These are phyloP conservation scores for Funneliformis caledonium DNA, from an alignment of 371 early-diverging fungal species.

Conservation along the genomic window DNA sequence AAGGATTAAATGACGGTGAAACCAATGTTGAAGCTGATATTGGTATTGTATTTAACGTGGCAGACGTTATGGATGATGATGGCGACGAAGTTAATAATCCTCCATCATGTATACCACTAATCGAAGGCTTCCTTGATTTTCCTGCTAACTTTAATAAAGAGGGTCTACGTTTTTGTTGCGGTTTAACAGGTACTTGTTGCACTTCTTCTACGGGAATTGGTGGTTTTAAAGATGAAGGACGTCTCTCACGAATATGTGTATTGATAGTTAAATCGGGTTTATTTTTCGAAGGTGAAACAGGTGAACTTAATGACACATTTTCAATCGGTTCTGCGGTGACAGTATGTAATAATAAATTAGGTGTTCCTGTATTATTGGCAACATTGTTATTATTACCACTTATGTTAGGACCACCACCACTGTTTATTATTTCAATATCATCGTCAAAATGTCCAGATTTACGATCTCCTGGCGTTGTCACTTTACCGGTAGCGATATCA, in stretches of 20 bases:
- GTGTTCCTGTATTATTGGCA: background rate
- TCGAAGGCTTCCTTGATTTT: slow-evolving; percentile 30
- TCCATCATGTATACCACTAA: background rate
- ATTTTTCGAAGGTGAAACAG: slow-evolving; percentile 4
- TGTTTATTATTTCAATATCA: background rate
- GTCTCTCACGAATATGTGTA: slow-evolving; percentile 14
- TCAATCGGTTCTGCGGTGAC: slow-evolving; percentile 23
- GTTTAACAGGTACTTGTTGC: background rate
- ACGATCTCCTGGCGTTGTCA: slow-evolving; percentile 14
- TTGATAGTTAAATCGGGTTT: slow-evolving; percentile 39
- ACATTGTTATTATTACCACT: background rate
- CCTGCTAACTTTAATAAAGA: slow-evolving; percentile 31
- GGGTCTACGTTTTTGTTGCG: slow-evolving; percentile 29
- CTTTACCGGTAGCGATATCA: slow-evolving; percentile 30
- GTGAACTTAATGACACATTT: background rate
- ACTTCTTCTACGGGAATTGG: background rate
- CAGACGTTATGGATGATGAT: slow-evolving; percentile 24
- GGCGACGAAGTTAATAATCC: slow-evolving; percentile 6
- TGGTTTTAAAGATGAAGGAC: slow-evolving; percentile 31
- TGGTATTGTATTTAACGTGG: background rate
- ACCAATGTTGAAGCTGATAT: background rate
- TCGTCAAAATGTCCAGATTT: slow-evolving; percentile 7
- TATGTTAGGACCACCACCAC: background rate
- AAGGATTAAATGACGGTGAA: slow-evolving; percentile 35
- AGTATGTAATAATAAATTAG: slow-evolving; percentile 5